phyloP scores from a whole-genome alignment of 1,139 yeast genomes.

The Hansenula sp. region DNA sequence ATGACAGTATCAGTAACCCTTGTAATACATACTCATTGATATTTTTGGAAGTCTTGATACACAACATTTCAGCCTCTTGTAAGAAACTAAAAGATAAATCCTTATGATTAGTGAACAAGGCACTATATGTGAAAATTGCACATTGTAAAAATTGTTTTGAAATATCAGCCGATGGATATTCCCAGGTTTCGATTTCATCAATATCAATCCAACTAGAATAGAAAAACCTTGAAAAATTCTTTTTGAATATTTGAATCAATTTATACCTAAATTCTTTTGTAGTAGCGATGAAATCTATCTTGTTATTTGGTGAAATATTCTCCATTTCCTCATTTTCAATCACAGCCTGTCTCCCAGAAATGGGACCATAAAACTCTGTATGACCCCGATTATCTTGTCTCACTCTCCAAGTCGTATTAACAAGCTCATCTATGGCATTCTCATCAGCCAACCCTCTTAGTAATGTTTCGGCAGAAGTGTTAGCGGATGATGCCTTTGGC shows the following conservation, averaged over 20 bases:
- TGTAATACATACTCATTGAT: slow-evolving; percentile 13
- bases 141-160: slow-evolving; percentile 15
- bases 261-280: slow-evolving; percentile 4
- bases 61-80: slow-evolving; percentile 11
- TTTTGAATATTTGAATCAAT: slow-evolving; percentile 10
- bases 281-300: slow-evolving; percentile 7
- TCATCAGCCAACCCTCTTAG: slow-evolving; percentile 13
- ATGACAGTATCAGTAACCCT: slow-evolving; percentile 12
- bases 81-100: slow-evolving; percentile 8
- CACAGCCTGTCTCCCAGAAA: slow-evolving; percentile 25
- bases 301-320: slow-evolving; percentile 1
- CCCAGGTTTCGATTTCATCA: slow-evolving; percentile 15
- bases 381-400: slow-evolving; percentile 18
- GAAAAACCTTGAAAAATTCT: slow-evolving; percentile 16
- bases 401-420: slow-evolving; percentile 27
- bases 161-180: slow-evolving; percentile 12
- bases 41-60: slow-evolving; percentile 13
- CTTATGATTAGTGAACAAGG: slow-evolving; percentile 9
- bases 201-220: slow-evolving; percentile 9
- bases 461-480: slow-evolving; percentile 6
- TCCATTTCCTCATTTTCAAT: slow-evolving; percentile 18
- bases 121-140: slow-evolving; percentile 15
- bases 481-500: not conserved
- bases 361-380: slow-evolving; percentile 27
- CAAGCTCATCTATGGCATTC: slow-evolving; percentile 24